Base-by-base conservation (phyloP, 1,284 basidiomycete genomes). In the Mycosarcoma mackinlayi region DNA sequence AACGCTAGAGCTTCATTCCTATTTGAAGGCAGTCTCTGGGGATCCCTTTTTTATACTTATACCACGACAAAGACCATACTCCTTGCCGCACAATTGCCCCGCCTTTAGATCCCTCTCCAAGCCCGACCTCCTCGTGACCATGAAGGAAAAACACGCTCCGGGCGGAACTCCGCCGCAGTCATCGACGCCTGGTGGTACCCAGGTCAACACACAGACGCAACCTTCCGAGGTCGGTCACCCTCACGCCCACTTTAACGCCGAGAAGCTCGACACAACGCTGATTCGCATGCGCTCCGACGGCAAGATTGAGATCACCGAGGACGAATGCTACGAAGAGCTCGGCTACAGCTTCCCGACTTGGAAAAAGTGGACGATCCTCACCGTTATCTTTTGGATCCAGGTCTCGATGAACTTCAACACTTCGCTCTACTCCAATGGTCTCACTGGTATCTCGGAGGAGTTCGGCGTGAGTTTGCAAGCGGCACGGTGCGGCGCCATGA, bases 341-440 rank as follows among this genome's bases (percentile, higher is more conserved):
- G 75, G 77, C n/a, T 83, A 68, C 56, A 55, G 45, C 47, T 80
- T 73, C 59, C 64, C 82, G 0, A 54, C 80, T 0, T 60, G 64
- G 40, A 84, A 83, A 49, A 84, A 84, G 52, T 84, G 83, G 83
- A 61, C 60, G 28, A 79, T 82, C 30, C 73, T 83, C 18, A 72
- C 63, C 37, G 78, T 84, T 49, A 84, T 84, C 56, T 83, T 84
- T 53, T 54, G 80, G 56, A 78, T 84, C 6, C 83, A 84, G 48
- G 64, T 81, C 18, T 75, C 71, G 48, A 81, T 84, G 79, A 84
- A 84, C 64, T 78, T 83, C 61, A 84, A 84, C 61, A 80, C 83
- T 10, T 75, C 76, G 40, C 67, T 83, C n/a, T 84, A 80, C 59
- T 73, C 80, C 11, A 83, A 83, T 53, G 83, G 76, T 19, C 62